Base-by-base conservation (phyloP, 192 early-diverging fungal genomes). In the Jimgerdemannia flammicorona region DNA sequence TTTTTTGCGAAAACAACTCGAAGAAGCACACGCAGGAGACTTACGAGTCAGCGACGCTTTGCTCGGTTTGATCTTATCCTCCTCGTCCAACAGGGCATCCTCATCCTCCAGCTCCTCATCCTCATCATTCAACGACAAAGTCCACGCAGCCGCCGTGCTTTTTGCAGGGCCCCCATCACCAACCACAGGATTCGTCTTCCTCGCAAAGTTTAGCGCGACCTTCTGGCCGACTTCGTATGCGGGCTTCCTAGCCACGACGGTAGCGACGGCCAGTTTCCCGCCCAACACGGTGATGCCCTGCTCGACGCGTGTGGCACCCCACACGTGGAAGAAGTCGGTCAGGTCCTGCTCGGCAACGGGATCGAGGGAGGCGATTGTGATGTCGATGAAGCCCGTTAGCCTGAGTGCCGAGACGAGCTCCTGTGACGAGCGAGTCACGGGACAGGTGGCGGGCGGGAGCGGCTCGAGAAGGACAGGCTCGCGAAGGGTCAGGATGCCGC, bases 101-200 rank as follows among this genome's bases (percentile, higher is more conserved):
- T 99, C 96, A 73, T 97, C 93, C 68, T 92, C 93, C 18, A 97
- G 84, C 77, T 94, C 94, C 3, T 81, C 86, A 78, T 93, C 93
- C 29, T 95, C 92, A 64, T 96, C 90, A 40, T 94, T 92, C 40
- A 90, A 89, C 40, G 84, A 87, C 68, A 96, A 88, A 43, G 88
- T 90, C 95, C 95, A 95, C 54, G 91, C 90, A 49, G 75, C 73
- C 39, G 82, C 43, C 3, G 80, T 44, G 7, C 40, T 68, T 14
- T 14, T 59, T 14, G 49, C 8, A 0, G 49, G 49, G 0, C 14
- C 8, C 14, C 8, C 14, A 59, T 14, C 14, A 59, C 8, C 14
- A 6, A 10, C 14, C 0, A 10, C 14, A 9, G 72, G 78, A 19
- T 66, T 64, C 19, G 64, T 54, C 73, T 72, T 96, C 69, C 90